These are phyloP conservation scores for Megacollybia platyphylla DNA, from an alignment of 1,284 basidiomycete species.

Conservation along the genomic window DNA sequence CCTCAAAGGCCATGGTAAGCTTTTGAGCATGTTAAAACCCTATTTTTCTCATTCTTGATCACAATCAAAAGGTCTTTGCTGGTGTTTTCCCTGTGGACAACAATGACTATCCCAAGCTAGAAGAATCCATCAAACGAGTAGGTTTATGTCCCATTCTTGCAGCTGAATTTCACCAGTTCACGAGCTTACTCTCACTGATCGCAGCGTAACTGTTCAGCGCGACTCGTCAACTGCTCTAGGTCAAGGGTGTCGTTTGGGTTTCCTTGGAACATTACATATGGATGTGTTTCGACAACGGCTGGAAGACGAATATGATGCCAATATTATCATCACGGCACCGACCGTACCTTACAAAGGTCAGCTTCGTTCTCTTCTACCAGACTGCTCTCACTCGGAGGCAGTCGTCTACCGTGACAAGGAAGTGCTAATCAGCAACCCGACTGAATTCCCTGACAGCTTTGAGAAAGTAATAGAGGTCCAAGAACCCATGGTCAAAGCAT, in stretches of 20 bases:
- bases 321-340: slow-evolving; percentile 84
- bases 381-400: slow-evolving; percentile 15
- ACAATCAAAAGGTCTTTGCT: slow-evolving; percentile 66
- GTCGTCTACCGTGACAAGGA: slow-evolving; percentile 62
- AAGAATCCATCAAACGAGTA: slow-evolving; percentile 91
- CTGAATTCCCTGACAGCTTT: slow-evolving; percentile 77
- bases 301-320: slow-evolving; percentile 92
- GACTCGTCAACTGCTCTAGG: slow-evolving; percentile 93
- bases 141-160: slow-evolving; percentile 12
- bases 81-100: slow-evolving; percentile 92
- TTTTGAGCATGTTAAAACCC: slow-evolving; percentile 1
- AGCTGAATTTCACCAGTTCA: slow-evolving; percentile 4
- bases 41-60: slow-evolving; percentile 1
- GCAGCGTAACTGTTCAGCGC: slow-evolving; percentile 83
- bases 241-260: slow-evolving; percentile 91
- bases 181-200: slow-evolving; percentile 77
- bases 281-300: slow-evolving; percentile 93
- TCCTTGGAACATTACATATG: slow-evolving; percentile 94
- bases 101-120: slow-evolving; percentile 85
- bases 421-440: slow-evolving; percentile 78
- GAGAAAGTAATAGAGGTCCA: slow-evolving; percentile 70
- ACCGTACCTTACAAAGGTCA: slow-evolving; percentile 86
- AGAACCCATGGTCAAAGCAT: slow-evolving; percentile 85
- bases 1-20: slow-evolving; percentile 84
- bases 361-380: background rate